Evolutionary conservation across 495 filamentous ascomycete genomes (phyloP), one percentile per base, ranked within the genome.

Genomic region (Penicillium turbatum): DNA sequence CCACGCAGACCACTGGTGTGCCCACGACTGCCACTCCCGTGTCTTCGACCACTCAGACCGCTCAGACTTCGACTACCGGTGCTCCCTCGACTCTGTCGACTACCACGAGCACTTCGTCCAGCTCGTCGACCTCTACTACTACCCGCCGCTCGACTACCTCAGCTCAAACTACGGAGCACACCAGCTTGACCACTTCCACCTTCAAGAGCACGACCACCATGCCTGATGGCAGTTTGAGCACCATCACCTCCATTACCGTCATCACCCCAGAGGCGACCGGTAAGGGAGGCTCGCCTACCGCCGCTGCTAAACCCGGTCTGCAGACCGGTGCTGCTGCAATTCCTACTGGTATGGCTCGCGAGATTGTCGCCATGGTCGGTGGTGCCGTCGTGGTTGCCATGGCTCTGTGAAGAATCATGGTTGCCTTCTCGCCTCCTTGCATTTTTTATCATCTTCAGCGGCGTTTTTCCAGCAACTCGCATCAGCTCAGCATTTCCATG

Each of bases 151-250:
- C 67, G 9, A 55, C 69, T 21, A 63, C 71, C 30, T 47, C 60
- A 6, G 21, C 71, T 5, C 38, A 43, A 1, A 71, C 66, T 8
- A 55, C 49, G 57, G 73, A 75, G 51, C 71, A 73, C n/a, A 43
- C 26, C 6, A 66, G 63, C 37, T 66, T 68, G 5, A 65, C 43
- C 16, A 77, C 52, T 7, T 59, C 68, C 1, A 78, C 70, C 6
- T 64, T 59, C 62, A 58, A 72, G 47, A 69, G 64, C 38, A 76
- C 71, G 37, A 84, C 84, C 65, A 90, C 87, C 53, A 83, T 92
- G 2, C 80, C 92, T 19, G 86, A 97, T 62, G 89, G 77, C 41
- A 68, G 64, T n/a, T 44, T 72, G 27, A 72, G 64, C 60, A 78
- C 76, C 46, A 64, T 78, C 51, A 81, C 78, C n/a, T 64, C 71